phyloP scores from a whole-genome alignment of 78 protist genomes.

The Dictyostelium citrinum region DNA sequence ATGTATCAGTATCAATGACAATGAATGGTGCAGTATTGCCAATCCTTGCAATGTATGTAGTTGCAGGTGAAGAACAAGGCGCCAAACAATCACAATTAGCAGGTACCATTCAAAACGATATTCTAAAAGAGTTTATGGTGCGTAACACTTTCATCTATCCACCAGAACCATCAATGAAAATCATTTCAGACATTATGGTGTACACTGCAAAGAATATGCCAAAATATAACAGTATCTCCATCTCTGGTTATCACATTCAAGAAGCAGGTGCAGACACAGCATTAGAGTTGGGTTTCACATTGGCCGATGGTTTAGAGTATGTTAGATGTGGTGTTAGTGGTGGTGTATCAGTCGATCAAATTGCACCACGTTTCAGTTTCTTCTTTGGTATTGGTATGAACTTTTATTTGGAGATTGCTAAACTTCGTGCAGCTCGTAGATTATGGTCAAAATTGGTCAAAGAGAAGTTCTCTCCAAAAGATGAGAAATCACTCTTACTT shows the following conservation, averaged over 20 bases:
- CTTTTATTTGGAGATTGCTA: conserved; percentile 97
- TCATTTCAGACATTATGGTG: conserved; percentile 95
- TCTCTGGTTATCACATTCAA: conserved; percentile 98
- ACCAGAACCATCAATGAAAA: conserved; percentile 96
- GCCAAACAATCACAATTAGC: conserved; percentile 86
- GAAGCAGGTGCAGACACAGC: conserved; percentile 98
- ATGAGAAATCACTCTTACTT: conserved; percentile 88
- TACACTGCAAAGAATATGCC: conserved; percentile 96
- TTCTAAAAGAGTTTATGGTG: conserved; percentile 91
- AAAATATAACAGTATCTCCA: conserved; percentile 96
- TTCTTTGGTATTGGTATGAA: conserved; percentile 99
- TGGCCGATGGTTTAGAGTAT: conserved; percentile 98
- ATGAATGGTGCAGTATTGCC: conserved; percentile 99
- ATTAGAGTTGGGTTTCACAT: conserved; percentile 96
- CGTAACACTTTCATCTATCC: conserved; percentile 98
- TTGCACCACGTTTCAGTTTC: conserved; percentile 98
- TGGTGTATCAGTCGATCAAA: conserved; percentile 90
- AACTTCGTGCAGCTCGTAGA: conserved; percentile 98
- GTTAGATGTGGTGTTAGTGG: conserved; percentile 73
- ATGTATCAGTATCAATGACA: conserved; percentile 96
- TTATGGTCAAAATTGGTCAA: conserved; percentile 95
- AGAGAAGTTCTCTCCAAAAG: conserved; percentile 92
- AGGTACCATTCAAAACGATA: conserved; percentile 99
- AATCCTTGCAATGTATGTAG: conserved; percentile 95
- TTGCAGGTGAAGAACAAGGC: conserved; percentile 95